Conservation (phyloP, 768 basidiomycete genomes). For the Auriscalpium orientale region DNA sequence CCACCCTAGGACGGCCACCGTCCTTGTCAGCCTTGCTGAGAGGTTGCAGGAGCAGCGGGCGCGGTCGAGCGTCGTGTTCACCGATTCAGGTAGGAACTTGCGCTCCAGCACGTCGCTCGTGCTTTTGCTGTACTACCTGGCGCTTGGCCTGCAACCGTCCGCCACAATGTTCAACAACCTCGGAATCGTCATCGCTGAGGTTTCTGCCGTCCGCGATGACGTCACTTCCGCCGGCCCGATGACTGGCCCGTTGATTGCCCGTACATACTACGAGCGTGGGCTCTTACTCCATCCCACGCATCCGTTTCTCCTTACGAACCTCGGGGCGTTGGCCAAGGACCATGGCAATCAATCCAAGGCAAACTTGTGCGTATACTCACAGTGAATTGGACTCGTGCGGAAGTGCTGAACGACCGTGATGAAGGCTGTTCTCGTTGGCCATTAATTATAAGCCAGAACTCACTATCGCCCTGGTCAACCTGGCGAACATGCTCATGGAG, state of each 20-base stretch:
- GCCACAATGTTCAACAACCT: slow-evolving; percentile 44
- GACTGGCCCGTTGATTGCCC: slow-evolving; percentile 30
- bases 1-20: slow-evolving; percentile 29
- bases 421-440: slow-evolving; percentile 34
- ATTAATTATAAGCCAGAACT: slow-evolving; percentile 36
- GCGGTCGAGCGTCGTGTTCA: slow-evolving; percentile 16
- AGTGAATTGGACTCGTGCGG: no score
- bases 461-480: slow-evolving; percentile 44
- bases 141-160: slow-evolving; percentile 35
- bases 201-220: slow-evolving; percentile 18
- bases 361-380: slow-evolving; percentile 27
- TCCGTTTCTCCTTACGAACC: slow-evolving; percentile 43
- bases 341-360: slow-evolving; percentile 35
- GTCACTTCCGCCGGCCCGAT: slow-evolving; percentile 10
- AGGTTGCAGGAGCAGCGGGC: slow-evolving; percentile 31
- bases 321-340: slow-evolving; percentile 44
- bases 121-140: slow-evolving; percentile 41
- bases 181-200: slow-evolving; percentile 37
- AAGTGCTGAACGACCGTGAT: neutral
- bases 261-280: slow-evolving; percentile 38
- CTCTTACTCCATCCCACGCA: slow-evolving; percentile 37
- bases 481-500: slow-evolving; percentile 45
- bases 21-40: slow-evolving; percentile 40
- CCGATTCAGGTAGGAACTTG: slow-evolving; percentile 21
- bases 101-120: slow-evolving; percentile 30